phyloP scores from a whole-genome alignment of 176 grass and related monocot genomes.

The Areca catechu region DNA sequence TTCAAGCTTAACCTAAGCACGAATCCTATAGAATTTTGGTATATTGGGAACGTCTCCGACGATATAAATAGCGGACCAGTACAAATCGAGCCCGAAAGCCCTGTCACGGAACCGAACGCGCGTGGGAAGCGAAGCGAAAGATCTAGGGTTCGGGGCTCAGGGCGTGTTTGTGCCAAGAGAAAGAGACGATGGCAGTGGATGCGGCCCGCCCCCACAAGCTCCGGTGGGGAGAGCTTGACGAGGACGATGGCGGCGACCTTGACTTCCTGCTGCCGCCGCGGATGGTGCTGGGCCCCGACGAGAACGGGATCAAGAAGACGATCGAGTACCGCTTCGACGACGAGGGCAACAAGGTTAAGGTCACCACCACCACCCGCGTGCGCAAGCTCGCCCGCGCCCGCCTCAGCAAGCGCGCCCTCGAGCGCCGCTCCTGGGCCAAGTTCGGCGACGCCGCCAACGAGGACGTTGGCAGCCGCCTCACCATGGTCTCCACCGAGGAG shows the following conservation, averaged over 20 bases:
- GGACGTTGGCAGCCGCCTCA: slow-evolving; percentile 47
- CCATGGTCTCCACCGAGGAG: slow-evolving; percentile 79
- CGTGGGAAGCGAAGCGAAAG: too few relatives aligned
- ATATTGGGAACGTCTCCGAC: too few relatives aligned
- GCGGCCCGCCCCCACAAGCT: slow-evolving; percentile 36
- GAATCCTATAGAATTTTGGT: too few relatives aligned
- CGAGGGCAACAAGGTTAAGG: slow-evolving; percentile 63
- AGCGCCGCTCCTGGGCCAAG: slow-evolving; percentile 68
- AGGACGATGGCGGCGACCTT: slow-evolving; percentile 64
- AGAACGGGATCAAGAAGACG: slow-evolving; percentile 56
- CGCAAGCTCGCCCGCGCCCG: slow-evolving; percentile 55
- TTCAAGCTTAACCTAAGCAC: too few relatives aligned
- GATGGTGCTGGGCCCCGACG: slow-evolving; percentile 62
- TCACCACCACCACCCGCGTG: slow-evolving; percentile 63
- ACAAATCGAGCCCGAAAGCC: too few relatives aligned
- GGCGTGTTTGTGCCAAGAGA: too few relatives aligned
- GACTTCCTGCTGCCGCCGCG: slow-evolving; percentile 68
- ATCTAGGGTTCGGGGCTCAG: too few relatives aligned
- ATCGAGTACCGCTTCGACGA: slow-evolving; percentile 80
- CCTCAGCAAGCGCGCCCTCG: slow-evolving; percentile 59
- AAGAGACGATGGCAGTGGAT: slow-evolving; percentile 16
- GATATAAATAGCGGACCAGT: too few relatives aligned
- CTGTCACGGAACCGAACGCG: too few relatives aligned
- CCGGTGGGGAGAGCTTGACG: slow-evolving; percentile 39
- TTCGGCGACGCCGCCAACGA: slow-evolving; percentile 65